Base-by-base conservation (phyloP, 2,329 filamentous ascomycete species). In the Cordyceps cicadae region DNA sequence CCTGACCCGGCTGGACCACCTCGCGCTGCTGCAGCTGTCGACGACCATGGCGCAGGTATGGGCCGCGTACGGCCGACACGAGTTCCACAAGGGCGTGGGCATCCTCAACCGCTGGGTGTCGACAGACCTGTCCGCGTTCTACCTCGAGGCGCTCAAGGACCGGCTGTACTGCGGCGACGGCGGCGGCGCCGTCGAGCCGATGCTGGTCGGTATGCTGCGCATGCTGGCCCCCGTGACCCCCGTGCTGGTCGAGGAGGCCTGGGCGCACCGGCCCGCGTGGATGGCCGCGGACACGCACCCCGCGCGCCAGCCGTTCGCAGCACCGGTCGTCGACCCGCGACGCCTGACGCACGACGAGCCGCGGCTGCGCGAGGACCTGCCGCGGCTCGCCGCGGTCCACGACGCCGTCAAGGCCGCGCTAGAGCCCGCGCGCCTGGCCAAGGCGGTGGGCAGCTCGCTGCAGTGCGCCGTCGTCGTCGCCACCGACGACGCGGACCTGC, bases 101-200 rank as follows among this genome's bases (percentile, higher is more conserved):
- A 75, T 81, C 4, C 80, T 97, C 64, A 95, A 92, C 72, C 83
- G 84, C 64, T 97, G 92, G 87, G 81, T 96, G 62, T 85, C 86
- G 60, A 85, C 81, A 26, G 90, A 97, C 66, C 81, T 99, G 26
- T 97, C 92, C 0, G 88, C 93, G 0, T 96, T 97, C 72, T 99
- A 97, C 72, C 85, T 99, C 61, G 94, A 99, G 73, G 86, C 89
- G 0, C 80, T 92, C 67, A 99, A 99, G 74, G 94, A 99, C 69
- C 82, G 90, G 3, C 79, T 97, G 1, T 99, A 99, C 76, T 94
- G 92, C 51, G 90, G 89, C 34, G 83, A 87, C 63, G 83, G 83
- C 15, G 80, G 82, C 15, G 87, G 88, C 52, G 78, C 82, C 5
- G 74, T 89, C 53, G 81, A 84, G 65, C 79, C 82, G 32, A 83